These are phyloP conservation scores for Aspergillus ellipticus DNA, from an alignment of 495 filamentous ascomycete genomes.

Conservation along the genomic window DNA sequence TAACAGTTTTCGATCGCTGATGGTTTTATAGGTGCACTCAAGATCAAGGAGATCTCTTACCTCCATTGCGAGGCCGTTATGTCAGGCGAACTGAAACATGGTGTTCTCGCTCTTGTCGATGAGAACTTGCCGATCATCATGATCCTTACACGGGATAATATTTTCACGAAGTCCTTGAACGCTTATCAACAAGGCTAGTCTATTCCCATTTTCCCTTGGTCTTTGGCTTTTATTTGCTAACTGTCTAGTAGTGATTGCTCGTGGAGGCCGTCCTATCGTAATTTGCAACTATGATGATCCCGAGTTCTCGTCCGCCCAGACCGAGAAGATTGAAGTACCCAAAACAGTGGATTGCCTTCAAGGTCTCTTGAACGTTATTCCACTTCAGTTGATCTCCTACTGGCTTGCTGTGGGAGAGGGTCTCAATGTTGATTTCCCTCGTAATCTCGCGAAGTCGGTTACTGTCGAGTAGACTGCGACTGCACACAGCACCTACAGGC, in stretches of 20 bases:
- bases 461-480: conserved; percentile 79
- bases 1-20: conserved; percentile 11
- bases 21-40: conserved; percentile 63
- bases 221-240: conserved; percentile 10
- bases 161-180: conserved; percentile 96
- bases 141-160: conserved; percentile 92
- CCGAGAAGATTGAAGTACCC: conserved; percentile 96
- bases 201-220: neutral
- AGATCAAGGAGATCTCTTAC: conserved; percentile 99
- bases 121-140: conserved; percentile 99
- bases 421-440: conserved; percentile 94
- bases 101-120: conserved; percentile 93
- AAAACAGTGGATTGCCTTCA: conserved; percentile 93
- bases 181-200: conserved; percentile 92
- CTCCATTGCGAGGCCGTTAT: conserved; percentile 99
- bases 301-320: conserved; percentile 81
- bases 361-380: conserved; percentile 95
- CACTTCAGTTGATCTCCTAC: conserved; percentile 94
- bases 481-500: neutral
- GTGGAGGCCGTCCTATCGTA: conserved; percentile 90
- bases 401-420: conserved; percentile 97
- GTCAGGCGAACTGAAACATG: conserved; percentile 98
- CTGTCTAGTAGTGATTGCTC: conserved; percentile 70
- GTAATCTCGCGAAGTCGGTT: conserved; percentile 97
- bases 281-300: conserved; percentile 91